Evolutionary conservation across 2,329 filamentous ascomycete species (phyloP).

Genomic region (Ramularia collo-cygni): DNA sequence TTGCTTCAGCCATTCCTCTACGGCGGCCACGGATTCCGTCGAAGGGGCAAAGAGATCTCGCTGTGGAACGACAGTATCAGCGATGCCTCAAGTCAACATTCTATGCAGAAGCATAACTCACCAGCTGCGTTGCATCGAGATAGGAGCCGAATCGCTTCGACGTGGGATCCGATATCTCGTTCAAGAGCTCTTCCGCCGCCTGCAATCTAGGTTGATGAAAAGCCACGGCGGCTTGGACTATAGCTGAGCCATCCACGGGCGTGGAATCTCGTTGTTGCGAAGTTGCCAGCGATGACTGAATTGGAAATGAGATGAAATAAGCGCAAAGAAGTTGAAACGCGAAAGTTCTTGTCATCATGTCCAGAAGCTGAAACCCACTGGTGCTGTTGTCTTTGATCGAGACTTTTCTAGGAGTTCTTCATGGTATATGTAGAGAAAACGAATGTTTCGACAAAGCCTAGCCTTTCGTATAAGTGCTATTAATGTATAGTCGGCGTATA

Average conservation of each 20-base stretch:
- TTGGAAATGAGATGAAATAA: not conserved
- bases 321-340: not conserved
- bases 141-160: not conserved
- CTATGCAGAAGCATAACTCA: not conserved
- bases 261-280: not conserved
- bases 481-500: no score
- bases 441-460: no score
- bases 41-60: slow-evolving; percentile 21
- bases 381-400: no score
- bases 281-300: not conserved
- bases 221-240: not conserved
- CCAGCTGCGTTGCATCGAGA: not conserved
- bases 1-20: slow-evolving; percentile 21
- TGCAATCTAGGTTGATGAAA: not conserved
- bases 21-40: slow-evolving; percentile 18
- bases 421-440: no score
- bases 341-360: not conserved
- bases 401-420: no score
- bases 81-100: not conserved
- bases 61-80: not conserved
- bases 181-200: not conserved
- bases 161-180: not conserved
- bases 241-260: not conserved
- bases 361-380: no score
- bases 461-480: no score